Evolutionary conservation across 176 grass and related monocot genomes (phyloP), one percentile per base, ranked within the genome.

Genomic region (Phragmites australis): DNA sequence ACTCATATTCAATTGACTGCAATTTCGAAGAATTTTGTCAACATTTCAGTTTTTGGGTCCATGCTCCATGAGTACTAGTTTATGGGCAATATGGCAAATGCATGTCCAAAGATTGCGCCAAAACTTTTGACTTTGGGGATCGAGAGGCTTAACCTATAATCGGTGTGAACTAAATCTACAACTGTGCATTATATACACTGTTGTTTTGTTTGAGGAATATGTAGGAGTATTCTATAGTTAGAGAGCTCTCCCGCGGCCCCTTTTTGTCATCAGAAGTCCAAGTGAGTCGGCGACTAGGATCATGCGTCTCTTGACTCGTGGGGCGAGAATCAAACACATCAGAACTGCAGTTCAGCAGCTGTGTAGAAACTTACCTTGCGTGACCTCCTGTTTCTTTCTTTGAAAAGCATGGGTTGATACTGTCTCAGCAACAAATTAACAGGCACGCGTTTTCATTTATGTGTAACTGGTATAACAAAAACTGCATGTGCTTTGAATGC

Each of bases 21-120:
- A 65, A 49, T 50, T 78, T 47, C 44, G 32, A 65, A 65, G 75
- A 78, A 64, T 78, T 64, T 31, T 78, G 27, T 65, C 75, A 78
- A 72, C 9, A 31, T 14, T 51, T 73, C 70, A 74, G 50, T 25
- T 25, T n/a, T 41, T 31, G 46, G 46, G 18, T 11, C 40, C 16
- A 27, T 71, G 55, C 40, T 76, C 70, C 29, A 73, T 14, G 6
- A 18, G 43, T 4, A 50, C 14, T 50, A 72, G 26, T 70, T 70
- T 70, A 48, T 31, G 47, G 44, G 12, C 46, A 26, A n/a, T n/a
- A n/a, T n/a, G 26, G 9, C 0, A 72, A 42, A 26, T 43, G 72
- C 53, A 10, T 75, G 23, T 21, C 23, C 54, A 19, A 46, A 76
- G 23, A 76, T 41, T 45, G 14, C 54, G 73, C 73, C 15, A 43